Base-by-base conservation (phyloP, 2,329 filamentous ascomycete species). In the Colletotrichum eleusines region DNA sequence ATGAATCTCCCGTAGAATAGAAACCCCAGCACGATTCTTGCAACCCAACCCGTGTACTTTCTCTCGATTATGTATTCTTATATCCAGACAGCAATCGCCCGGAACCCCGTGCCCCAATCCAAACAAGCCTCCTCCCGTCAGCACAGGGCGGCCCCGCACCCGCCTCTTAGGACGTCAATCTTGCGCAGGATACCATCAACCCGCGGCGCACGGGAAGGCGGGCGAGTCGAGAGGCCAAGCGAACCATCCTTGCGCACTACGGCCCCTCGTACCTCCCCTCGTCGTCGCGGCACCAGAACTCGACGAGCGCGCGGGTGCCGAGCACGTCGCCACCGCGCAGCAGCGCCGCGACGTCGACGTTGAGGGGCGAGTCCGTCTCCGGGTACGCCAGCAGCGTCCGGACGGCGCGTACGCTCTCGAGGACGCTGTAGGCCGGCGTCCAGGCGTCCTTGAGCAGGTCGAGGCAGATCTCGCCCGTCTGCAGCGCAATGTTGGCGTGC, bases 381-480 rank as follows among this genome's bases (percentile, higher is more conserved):
- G 92, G 91, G 73, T 86, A 89, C 63, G 80, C 85, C 69, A 94
- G 84, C 75, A 96, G 84, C 83, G 92, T 87, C 74, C 92, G 88
- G 73, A 95, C 87, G 57, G 90, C 90, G 75, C 92, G 91, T 76
- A 95, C 83, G 72, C 91, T 92, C 76, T 91, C 89, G 44, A 91
- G 87, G 26, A 98, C 87, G 50, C 91, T 95, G 81, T 97, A 96
- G 23, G 94, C 90, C 1, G 95, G 93, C 70, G 93, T 92, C 95
- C 95, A 98, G 23, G 88, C 87, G 66, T 91, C 87, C 77, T 88
- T 87, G 71, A 99, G 86, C 73, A 98, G 87, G 78, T 98, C 96
- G 35, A 98, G 89, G 80, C 96, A 99, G 78, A 99, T 96, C 82
- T 98, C 95, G 75, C 96, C 96, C 2, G 90, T 94, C 75, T 86